These are phyloP conservation scores for Emiliania huxleyi DNA, from an alignment of 78 protist genomes.

Conservation along the genomic window DNA sequence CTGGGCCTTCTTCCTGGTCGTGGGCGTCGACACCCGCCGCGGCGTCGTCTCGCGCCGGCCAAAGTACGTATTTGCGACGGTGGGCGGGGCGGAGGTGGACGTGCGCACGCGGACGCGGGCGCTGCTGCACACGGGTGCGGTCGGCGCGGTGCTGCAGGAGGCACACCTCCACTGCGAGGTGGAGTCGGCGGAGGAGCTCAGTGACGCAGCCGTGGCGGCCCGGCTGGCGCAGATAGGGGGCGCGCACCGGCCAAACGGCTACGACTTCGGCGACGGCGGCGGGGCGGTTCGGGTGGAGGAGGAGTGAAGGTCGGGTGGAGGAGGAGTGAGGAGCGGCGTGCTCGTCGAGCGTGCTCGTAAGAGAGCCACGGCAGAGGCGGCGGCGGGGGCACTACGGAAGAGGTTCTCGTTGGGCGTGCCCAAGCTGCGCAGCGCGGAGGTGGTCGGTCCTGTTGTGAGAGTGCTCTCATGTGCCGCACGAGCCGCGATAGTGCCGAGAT, in stretches of 20 bases:
- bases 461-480: too few relatives aligned
- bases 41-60: background rate
- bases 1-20: background rate
- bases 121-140: background rate
- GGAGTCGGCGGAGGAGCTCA: background rate
- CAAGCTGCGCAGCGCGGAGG: too few relatives aligned
- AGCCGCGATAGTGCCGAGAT: too few relatives aligned
- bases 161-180: background rate
- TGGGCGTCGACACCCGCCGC: background rate
- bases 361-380: too few relatives aligned
- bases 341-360: too few relatives aligned
- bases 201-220: background rate
- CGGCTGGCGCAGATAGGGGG: background rate
- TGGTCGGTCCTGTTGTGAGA: too few relatives aligned
- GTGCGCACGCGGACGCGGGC: background rate
- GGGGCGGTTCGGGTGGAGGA: too few relatives aligned
- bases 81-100: background rate
- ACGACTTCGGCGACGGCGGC: background rate
- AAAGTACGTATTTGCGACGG: background rate
- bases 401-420: too few relatives aligned
- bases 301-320: too few relatives aligned
- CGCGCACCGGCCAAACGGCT: background rate
- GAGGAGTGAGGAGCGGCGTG: too few relatives aligned
- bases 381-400: too few relatives aligned
- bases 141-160: background rate